Conservation (phyloP, 805 yeast species). For the Candida verbasci region DNA sequence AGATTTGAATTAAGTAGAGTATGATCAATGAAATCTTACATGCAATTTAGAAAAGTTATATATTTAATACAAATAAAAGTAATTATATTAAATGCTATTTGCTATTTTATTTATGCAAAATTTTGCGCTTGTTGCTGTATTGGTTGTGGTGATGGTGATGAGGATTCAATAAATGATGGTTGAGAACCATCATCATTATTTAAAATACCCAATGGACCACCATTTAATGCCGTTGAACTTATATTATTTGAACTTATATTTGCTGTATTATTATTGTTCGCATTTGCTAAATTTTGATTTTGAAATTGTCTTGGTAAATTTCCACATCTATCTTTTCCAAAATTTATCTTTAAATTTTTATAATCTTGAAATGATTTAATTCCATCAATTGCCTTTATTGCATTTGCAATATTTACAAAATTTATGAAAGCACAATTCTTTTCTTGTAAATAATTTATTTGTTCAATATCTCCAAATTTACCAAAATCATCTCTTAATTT, state of each 20-base stretch:
- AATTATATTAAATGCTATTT: no score
- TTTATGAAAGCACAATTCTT: slow-evolving; percentile 89
- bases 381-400: slow-evolving; percentile 89
- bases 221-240: not conserved
- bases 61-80: no score
- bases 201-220: slow-evolving; percentile 8
- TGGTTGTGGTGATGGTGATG: slow-evolving; percentile 2
- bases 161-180: slow-evolving; percentile 6
- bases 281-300: slow-evolving; percentile 16
- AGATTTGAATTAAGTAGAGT: no score
- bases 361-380: slow-evolving; percentile 68
- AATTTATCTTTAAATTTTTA: slow-evolving; percentile 72
- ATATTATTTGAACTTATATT: not conserved
- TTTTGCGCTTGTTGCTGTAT: slow-evolving; percentile 6
- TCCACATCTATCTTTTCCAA: slow-evolving; percentile 94
- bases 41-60: no score
- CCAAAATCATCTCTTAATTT: slow-evolving; percentile 70
- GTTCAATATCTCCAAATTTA: slow-evolving; percentile 91
- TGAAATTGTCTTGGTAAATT: slow-evolving; percentile 80
- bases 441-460: slow-evolving; percentile 79
- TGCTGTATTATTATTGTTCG: not conserved
- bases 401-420: slow-evolving; percentile 85
- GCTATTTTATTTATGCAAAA: not conserved
- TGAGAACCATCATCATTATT: slow-evolving; percentile 7
- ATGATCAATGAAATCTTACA: no score